Percentiles rank a stretch among this genome's conserved stretches.
phyloP scores from a whole-genome alignment of 306 rosid species.

The Rosa rugosa region DNA sequence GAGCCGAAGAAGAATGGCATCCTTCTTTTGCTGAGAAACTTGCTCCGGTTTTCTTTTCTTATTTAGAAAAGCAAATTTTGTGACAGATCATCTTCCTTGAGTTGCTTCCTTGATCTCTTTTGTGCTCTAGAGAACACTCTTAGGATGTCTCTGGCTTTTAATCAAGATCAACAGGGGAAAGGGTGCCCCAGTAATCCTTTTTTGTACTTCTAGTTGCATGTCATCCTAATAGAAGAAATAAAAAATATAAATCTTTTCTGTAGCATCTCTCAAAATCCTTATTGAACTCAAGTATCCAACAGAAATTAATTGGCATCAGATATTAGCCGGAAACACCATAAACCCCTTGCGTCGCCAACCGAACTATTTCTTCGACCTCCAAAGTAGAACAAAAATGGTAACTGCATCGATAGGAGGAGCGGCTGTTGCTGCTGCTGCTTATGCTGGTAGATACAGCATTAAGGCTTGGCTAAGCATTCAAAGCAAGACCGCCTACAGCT shows the following conservation, averaged over 20 bases:
- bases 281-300: not conserved
- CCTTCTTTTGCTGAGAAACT: not conserved
- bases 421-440: conserved; percentile 83
- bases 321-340: not conserved
- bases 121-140: too few relatives aligned
- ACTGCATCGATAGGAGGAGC: conserved; percentile 60
- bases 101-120: too few relatives aligned
- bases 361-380: conserved; percentile 4
- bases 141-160: too few relatives aligned
- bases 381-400: conserved; percentile 30
- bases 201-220: too few relatives aligned
- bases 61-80: too few relatives aligned
- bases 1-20: not conserved
- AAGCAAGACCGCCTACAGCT: conserved; percentile 54
- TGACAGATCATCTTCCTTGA: too few relatives aligned
- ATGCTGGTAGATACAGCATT: conserved; percentile 64
- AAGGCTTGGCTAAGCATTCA: conserved; percentile 82
- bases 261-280: not conserved
- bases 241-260: too few relatives aligned
- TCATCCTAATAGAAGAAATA: too few relatives aligned
- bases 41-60: not conserved
- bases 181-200: too few relatives aligned
- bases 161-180: too few relatives aligned
- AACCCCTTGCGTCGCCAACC: not conserved
- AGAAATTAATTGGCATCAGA: not conserved